Evolutionary conservation across 148 eudicot genomes (phyloP), one percentile per base, ranked within the genome.

Genomic region (Vaccinium corymbosum): DNA sequence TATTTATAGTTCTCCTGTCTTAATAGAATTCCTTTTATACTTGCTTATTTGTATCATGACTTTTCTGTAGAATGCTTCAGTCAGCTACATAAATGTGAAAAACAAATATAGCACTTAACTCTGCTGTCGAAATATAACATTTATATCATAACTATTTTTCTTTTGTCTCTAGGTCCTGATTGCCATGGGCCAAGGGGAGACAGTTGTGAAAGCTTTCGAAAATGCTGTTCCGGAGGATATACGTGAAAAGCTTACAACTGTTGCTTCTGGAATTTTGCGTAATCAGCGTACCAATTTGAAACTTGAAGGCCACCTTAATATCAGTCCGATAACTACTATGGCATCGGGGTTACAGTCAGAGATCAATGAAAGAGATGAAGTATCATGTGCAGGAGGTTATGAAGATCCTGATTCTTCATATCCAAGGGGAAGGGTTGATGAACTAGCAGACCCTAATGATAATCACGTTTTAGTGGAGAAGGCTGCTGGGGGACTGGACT

Each of bases 171-270:
- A 97, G 99, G 99, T 94, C 80, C 90, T 93, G 84, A 79, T 81
- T 85, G 98, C 98, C 87, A 92, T 97, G 84, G 91, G 87, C 81
- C 92, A 87, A 88, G 98, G 99, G 59, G 98, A 94, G 89, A 92
- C 95, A 53, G 81, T 97, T 76, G 29, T 93, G 77, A 94, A 90
- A 72, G 99, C 99, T 55, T 89, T 97, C 76, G 94, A 97, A 89
- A 95, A 91, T 88, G 98, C 98, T 84, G 95, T 97, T 66, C 99
- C 99, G 8, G 99, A 97, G 79, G 97, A 97, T 91, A 97, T 94
- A 82, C 89, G 99, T 50, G 99, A 90, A 85, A 92, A 93, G 88
- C 94, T 97, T 85, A 92, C 94, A 48, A 84, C 85, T 83, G 90
- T 97, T 84, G 97, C 91, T 82, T 89, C 95, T 80, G 94, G 88